phyloP scores from a whole-genome alignment of 371 early-diverging fungal species.

The Phascolomyces articulosus region DNA sequence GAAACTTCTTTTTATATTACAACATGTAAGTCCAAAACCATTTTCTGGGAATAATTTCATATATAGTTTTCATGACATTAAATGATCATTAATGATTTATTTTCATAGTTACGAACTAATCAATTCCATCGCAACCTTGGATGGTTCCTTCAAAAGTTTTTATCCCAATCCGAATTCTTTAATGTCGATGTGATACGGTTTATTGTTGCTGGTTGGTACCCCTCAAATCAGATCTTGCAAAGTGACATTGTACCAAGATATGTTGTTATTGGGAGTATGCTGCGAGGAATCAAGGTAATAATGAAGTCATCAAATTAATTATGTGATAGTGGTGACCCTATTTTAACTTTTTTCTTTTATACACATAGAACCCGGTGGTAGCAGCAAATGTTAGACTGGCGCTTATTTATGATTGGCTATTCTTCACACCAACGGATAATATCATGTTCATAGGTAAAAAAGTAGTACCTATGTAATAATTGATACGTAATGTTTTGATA shows the following conservation, averaged over 20 bases:
- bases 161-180: constrained; percentile 61
- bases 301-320: not conserved
- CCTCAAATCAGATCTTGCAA: constrained; percentile 74
- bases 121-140: constrained; percentile 61
- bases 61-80: too few species aligned
- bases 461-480: not conserved
- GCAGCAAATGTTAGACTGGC: constrained; percentile 75
- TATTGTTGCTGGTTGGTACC: constrained; percentile 79
- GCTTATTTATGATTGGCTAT: constrained; percentile 81
- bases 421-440: constrained; percentile 66
- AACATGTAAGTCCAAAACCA: constrained; percentile 49
- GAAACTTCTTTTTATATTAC: constrained; percentile 69
- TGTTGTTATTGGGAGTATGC: constrained; percentile 67
- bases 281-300: constrained; percentile 62
- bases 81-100: too few species aligned
- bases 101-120: constrained; percentile 46
- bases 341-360: not conserved
- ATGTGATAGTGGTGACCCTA: not conserved
- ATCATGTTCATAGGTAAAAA: constrained; percentile 77
- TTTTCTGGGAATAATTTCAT: too few species aligned
- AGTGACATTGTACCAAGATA: constrained; percentile 80
- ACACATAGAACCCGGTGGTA: constrained; percentile 44
- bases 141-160: constrained; percentile 71
- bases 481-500: not conserved
- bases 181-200: constrained; percentile 77